Conservation (phyloP, 805 yeast species). For the Saturnispora diversa region DNA sequence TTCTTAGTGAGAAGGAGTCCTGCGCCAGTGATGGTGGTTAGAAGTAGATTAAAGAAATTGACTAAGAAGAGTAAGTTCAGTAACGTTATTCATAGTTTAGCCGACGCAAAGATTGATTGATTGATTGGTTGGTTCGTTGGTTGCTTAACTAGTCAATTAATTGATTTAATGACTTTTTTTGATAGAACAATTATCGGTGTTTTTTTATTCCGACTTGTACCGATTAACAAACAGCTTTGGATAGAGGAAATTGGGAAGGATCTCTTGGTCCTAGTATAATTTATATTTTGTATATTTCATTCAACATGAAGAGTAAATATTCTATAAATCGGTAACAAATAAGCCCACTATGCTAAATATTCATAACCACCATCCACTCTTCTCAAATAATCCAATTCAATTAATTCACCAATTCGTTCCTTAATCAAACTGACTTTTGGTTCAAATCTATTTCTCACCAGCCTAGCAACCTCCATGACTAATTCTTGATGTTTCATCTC, state of each 20-base stretch:
- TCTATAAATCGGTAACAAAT: not conserved
- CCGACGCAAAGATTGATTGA: conserved; percentile 35
- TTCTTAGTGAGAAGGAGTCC: conserved; percentile 62
- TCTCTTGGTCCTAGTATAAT: too few relatives aligned
- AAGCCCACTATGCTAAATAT: conserved; percentile 48
- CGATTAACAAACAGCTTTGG: too few relatives aligned
- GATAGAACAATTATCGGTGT: too few relatives aligned
- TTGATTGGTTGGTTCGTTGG: not conserved
- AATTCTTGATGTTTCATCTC: conserved; percentile 54
- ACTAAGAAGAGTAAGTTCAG: conserved; percentile 48
- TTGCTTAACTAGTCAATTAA: too few relatives aligned
- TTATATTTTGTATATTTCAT: not conserved
- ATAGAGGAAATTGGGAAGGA: too few relatives aligned
- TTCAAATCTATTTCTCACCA: conserved; percentile 50
- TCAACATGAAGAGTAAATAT: too few relatives aligned
- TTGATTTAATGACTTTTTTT: too few relatives aligned
- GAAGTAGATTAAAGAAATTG: conserved; percentile 61
- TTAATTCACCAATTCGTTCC: conserved; percentile 60
- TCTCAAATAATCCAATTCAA: conserved; percentile 75
- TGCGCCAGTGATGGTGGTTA: conserved; percentile 76
- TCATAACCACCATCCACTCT: conserved; percentile 61
- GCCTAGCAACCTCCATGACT: conserved; percentile 43
- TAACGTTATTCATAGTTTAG: conserved; percentile 39
- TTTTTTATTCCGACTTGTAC: too few relatives aligned
- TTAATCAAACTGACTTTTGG: conserved; percentile 65